phyloP scores from a whole-genome alignment of 2,329 filamentous ascomycete genomes.

The Hymenoscyphus fructigenus region DNA sequence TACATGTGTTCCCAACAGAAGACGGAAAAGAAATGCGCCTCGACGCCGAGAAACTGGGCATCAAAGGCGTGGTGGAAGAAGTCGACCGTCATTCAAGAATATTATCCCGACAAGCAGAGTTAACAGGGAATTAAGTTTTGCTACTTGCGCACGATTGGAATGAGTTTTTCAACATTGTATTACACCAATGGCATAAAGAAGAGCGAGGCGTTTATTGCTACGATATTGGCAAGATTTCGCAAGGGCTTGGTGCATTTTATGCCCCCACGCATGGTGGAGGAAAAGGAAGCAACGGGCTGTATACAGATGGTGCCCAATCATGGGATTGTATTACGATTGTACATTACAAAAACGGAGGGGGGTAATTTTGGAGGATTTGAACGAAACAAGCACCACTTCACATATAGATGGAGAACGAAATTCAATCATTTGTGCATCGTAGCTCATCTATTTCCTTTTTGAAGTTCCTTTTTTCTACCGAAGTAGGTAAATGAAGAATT shows the following conservation, averaged over 20 bases:
- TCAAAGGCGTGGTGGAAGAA: conserved; percentile 84
- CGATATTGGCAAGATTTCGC: neutral
- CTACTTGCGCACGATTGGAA: conserved; percentile 10
- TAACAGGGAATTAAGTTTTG: conserved; percentile 48
- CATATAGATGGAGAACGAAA: neutral
- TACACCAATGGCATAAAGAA: conserved; percentile 28
- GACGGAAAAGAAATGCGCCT: conserved; percentile 89
- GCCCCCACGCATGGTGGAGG: neutral
- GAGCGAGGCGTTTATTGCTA: conserved; percentile 30
- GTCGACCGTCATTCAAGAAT: conserved; percentile 84
- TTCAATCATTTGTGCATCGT: neutral
- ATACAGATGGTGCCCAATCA: neutral
- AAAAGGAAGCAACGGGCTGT: neutral
- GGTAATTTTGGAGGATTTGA: neutral
- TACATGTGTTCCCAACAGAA: conserved; percentile 53
- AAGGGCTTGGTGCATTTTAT: neutral
- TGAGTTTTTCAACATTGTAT: neutral
- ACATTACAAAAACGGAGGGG: neutral
- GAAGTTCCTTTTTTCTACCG: conserved; percentile 3
- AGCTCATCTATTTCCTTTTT: conserved; percentile 6
- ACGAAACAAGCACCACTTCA: neutral
- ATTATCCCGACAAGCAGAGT: conserved; percentile 78
- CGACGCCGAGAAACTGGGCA: conserved; percentile 75
- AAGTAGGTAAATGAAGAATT: neutral
- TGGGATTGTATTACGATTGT: neutral